Conservation (phyloP, 441 rosid species). For the Adansonia gregorii region DNA sequence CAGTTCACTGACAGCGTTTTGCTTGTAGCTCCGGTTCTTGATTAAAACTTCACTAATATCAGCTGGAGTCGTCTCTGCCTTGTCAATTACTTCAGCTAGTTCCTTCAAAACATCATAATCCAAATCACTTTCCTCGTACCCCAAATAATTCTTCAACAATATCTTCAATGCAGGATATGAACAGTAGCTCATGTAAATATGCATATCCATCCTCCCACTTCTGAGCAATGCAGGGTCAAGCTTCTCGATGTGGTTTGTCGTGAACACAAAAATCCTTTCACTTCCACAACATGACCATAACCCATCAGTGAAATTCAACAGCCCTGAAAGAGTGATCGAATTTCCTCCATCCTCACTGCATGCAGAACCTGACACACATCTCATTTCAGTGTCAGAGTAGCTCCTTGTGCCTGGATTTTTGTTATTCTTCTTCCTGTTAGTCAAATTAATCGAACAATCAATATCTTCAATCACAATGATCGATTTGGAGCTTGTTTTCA, state of each 20-base stretch:
- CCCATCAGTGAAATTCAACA: slow-evolving; percentile 90
- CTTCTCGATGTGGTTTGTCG: slow-evolving; percentile 86
- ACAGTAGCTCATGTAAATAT: slow-evolving; percentile 81
- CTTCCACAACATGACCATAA: slow-evolving; percentile 97
- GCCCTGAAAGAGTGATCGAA: slow-evolving; percentile 77
- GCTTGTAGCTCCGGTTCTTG: slow-evolving; percentile 58
- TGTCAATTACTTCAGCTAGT: slow-evolving; percentile 49
- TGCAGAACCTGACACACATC: slow-evolving; percentile 41
- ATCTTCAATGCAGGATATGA: slow-evolving; percentile 66
- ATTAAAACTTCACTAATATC: slow-evolving; percentile 83
- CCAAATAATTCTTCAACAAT: slow-evolving; percentile 69
- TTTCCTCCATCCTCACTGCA: slow-evolving; percentile 46
- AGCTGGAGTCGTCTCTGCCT: slow-evolving; percentile 89
- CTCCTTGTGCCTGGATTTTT: slow-evolving; percentile 27
- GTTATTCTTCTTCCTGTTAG: slow-evolving; percentile 49
- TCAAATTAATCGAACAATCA: slow-evolving; percentile 76
- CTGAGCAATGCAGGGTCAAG: slow-evolving; percentile 83
- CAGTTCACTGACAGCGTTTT: slow-evolving; percentile 63
- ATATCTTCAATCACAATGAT: slow-evolving; percentile 91
- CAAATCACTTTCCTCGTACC: slow-evolving; percentile 41
- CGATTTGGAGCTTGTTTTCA: slow-evolving; percentile 87
- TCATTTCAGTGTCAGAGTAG: slow-evolving; percentile 47
- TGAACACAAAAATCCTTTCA: slow-evolving; percentile 88
- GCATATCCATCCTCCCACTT: slow-evolving; percentile 97
- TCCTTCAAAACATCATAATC: slow-evolving; percentile 40